A percentile compares a stretch with the other conserved stretches of the same genome.
Conservation (phyloP, 371 early-diverging fungal genomes). For the Mucor plumbeus region DNA sequence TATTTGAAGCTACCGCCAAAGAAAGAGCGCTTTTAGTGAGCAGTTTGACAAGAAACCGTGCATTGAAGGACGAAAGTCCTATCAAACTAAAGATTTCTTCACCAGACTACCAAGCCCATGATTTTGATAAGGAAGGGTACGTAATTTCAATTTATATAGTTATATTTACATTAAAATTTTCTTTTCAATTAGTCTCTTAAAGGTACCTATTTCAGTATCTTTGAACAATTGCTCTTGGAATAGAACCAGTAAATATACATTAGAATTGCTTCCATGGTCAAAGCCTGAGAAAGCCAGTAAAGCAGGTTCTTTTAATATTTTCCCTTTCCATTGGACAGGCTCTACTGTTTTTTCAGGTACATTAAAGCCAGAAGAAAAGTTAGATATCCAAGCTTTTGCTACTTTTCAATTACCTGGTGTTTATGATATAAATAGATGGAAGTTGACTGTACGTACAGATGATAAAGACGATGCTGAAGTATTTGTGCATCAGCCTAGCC, state of each 20-base stretch:
- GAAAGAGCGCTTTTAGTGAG: conserved; percentile 68
- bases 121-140: conserved; percentile 60
- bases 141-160: background rate
- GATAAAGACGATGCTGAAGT: conserved; percentile 29
- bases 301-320: conserved; percentile 45
- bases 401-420: conserved; percentile 67
- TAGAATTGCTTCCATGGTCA: conserved; percentile 60
- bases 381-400: conserved; percentile 50
- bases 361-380: conserved; percentile 60
- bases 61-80: conserved; percentile 72
- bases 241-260: conserved; percentile 53
- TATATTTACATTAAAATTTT: too few species aligned
- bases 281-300: conserved; percentile 20
- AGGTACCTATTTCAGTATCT: conserved; percentile 52
- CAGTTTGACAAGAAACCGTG: conserved; percentile 62
- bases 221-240: conserved; percentile 72
- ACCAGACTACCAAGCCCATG: conserved; percentile 47
- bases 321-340: conserved; percentile 69
- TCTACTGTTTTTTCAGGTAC: conserved; percentile 57
- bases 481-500: conserved; percentile 35
- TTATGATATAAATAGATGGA: conserved; percentile 80
- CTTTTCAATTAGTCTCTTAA: conserved; percentile 46
- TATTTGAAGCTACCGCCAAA: conserved; percentile 72
- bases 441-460: conserved; percentile 47
- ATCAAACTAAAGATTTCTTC: conserved; percentile 61